Percentiles rank a stretch among this genome's conserved stretches.
phyloP scores from a whole-genome alignment of 345 rosid species.

The Aquilaria yunnanensis region DNA sequence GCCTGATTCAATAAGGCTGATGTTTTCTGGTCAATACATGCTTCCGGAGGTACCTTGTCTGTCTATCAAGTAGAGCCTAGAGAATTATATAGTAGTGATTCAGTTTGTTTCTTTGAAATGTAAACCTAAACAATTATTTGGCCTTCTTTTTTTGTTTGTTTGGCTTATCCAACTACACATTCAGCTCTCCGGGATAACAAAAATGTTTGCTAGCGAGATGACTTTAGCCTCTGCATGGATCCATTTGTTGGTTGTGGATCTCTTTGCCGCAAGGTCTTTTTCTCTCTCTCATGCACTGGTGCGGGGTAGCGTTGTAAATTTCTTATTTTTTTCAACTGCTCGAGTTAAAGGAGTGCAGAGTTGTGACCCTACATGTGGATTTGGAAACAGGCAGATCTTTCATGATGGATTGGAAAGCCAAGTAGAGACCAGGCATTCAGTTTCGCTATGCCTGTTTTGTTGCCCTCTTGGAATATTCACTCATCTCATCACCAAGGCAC shows the following conservation, averaged over 20 bases:
- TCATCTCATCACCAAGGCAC: slow-evolving; percentile 68
- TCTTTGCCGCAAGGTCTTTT: slow-evolving; percentile 80
- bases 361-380: slow-evolving; percentile 1
- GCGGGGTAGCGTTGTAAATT: too few relatives aligned
- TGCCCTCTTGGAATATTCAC: slow-evolving; percentile 75
- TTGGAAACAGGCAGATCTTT: slow-evolving; percentile 62
- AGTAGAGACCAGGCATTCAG: slow-evolving; percentile 85
- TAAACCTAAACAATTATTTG: too few relatives aligned
- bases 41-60: slow-evolving; percentile 68
- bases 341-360: neutral
- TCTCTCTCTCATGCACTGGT: neutral
- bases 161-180: neutral
- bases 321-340: too few relatives aligned
- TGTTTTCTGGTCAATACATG: slow-evolving; percentile 73
- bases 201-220: slow-evolving; percentile 83
- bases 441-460: slow-evolving; percentile 75
- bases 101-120: too few relatives aligned
- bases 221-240: slow-evolving; percentile 96
- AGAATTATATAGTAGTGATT: too few relatives aligned
- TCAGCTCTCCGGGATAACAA: slow-evolving; percentile 72
- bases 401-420: slow-evolving; percentile 66
- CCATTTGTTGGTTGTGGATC: slow-evolving; percentile 81
- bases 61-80: neutral
- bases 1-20: slow-evolving; percentile 54
- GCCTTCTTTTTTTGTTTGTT: neutral